Base-by-base conservation (phyloP, 345 rosid genomes). In the Lepidium sativum region DNA sequence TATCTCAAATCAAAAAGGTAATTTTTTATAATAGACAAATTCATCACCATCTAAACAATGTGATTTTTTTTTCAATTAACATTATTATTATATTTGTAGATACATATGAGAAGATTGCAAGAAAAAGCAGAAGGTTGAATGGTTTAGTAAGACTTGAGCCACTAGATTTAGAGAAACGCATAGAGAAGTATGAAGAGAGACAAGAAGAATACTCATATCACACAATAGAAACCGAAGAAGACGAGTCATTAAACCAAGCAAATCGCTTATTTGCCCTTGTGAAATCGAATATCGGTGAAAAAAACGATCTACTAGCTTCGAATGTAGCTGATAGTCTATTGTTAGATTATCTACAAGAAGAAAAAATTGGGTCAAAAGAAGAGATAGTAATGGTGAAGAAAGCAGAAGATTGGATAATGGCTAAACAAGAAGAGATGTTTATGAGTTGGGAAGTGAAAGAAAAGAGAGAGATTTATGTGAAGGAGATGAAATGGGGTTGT, bases 351-450 rank as follows among this genome's bases (percentile, higher is more conserved):
- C 76, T 82, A 53, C 73, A 63, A 38, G 90, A 89, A 76, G 80
- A 67, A 56, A 38, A 69, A 9, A 47, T 16, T 16, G 75, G 68
- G 18, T 42, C 16, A n/a, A 66, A 53, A 53, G 77, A 73, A 8
- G 77, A 73, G 59, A 31, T 6, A 4, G 4, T 53, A 16, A 65
- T 64, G 51, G 34, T 87, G 60, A 69, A 65, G 69, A 67, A 15
- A 60, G 89, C 76, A 7, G 70, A 71, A 60, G 87, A 82, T 12
- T 87, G 98, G 98, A 25, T 87, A 6, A 70, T 65, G 41, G 88
- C 83, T 29, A 38, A 59, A 32, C 65, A 80, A 6, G 52, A 74
- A 37, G 85, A 83, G 31, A 6, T 70, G 72, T 51, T 80, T 60
- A 9, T 72, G 55, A 85, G 88, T 15, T 87, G 94, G 96, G 84